Evolutionary conservation across 2,329 filamentous ascomycete genomes (phyloP), one percentile per base, ranked within the genome.

Genomic region (Botrytis porri): DNA sequence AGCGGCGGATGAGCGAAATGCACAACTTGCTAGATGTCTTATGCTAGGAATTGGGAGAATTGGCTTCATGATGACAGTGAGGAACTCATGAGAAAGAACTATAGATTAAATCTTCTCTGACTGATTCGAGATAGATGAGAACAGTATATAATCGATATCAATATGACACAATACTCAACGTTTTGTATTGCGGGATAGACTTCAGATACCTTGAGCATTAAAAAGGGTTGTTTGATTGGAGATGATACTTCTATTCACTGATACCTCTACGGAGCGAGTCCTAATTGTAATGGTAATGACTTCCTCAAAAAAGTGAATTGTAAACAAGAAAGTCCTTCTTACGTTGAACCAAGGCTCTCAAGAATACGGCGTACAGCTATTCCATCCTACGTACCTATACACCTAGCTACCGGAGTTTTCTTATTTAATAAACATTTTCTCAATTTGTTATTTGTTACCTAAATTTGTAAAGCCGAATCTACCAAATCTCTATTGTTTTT

Each of bases 1-100:
- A 74, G 25, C 74, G 74, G 22, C 71, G 54, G 66, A 62, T 75
- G 35, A 48, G 57, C 57, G 75, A 73, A 25, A 71, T 69, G 29
- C 10, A 8, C 35, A 57, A 25, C 16, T 39, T 29, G 4, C 35
- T 39, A 14, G 16, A 48, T 22, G 37, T 20, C 22, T 39, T 29
- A 37, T 57, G n/a, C 37, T 41, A 41, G 29, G 29, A n/a, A 65
- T n/a, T 48, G 29, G 12, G 20, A 20, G 39, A 32, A 48, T 25
- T 22, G 29, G 22, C 12, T 37, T 25, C 20, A 57, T 57, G 16
- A 41, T 57, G 48, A 41, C 29, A 48, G 29, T 4, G 18, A 41
- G 6, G 18, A n/a, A 41, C 22, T 22, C 18, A 67, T 22, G 48
- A 41, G 35, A 54, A 51, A 25, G 25, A 67, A 6, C 35, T 41